Base-by-base conservation (phyloP, 495 filamentous ascomycete genomes). In the Melanomma pulvis-pyrius region DNA sequence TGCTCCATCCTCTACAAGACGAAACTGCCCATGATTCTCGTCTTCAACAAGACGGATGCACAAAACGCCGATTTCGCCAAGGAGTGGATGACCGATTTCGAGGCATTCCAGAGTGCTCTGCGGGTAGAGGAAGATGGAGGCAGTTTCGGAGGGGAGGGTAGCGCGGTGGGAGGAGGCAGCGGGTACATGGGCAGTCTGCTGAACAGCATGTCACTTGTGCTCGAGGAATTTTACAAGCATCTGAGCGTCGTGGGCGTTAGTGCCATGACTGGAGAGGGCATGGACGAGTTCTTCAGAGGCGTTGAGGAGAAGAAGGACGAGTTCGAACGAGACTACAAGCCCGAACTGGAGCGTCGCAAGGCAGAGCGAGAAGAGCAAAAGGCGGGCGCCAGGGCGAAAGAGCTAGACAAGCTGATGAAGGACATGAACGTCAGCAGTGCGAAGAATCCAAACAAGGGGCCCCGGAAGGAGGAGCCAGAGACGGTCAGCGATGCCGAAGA, bases 61-160 rank as follows among this genome's bases (percentile, higher is more conserved):
- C 88, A 94, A 74, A 90, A 94, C 71, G 91, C 93, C 2, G 83
- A 82, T 22, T 97, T 96, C 71, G 94, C 92, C 9, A 96, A 96
- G 80, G 92, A 98, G 75, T 99, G 94, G 94, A 99, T 99, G 94
- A 96, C 92, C 19, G 93, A 99, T 74, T 98, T 96, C 71, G 93
- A 98, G 67, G 87, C 90, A 15, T 99, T 99, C 77, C 96, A 98
- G 76, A 84, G 83, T 30, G 94, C 94, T 41, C 78, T 99, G 32
- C 81, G 85, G 36, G 76, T 83, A 53, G 93, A 96, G 75, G 91
- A 98, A 77, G 87, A 90, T 59, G 75, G 78, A 1, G 92, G 91
- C 24, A 87, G 85, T 19, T 94, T 91, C 73, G 88, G 88, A 2
- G 90, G 88, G 22, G 79, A 84, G 0, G 90, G 92, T 70, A 89